Evolutionary conservation across 208 protist species (phyloP).

Genomic region (Herpetomonas tarakana): DNA sequence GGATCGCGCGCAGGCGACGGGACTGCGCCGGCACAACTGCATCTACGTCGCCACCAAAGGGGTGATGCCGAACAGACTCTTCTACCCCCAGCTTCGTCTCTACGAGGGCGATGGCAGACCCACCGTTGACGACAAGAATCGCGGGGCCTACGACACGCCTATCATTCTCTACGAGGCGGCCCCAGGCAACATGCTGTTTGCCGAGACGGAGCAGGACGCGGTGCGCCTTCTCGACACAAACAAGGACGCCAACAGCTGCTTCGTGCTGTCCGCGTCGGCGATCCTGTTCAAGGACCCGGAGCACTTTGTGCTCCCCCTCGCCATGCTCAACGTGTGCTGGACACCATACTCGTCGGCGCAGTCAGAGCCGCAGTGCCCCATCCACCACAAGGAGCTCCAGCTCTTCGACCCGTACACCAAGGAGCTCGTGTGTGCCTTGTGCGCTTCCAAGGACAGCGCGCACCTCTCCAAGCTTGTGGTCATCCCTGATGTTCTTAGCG

Average conservation of each 20-base stretch:
- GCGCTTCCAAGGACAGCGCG: slow-evolving; percentile 39
- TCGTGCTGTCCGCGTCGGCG: slow-evolving; percentile 54
- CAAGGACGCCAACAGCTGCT: slow-evolving; percentile 59
- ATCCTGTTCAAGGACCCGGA: slow-evolving; percentile 72
- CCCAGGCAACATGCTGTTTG: slow-evolving; percentile 86
- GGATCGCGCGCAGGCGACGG: slow-evolving; percentile 28
- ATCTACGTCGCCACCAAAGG: slow-evolving; percentile 86
- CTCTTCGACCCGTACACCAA: slow-evolving; percentile 78
- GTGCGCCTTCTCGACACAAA: slow-evolving; percentile 47
- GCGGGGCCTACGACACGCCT: slow-evolving; percentile 44
- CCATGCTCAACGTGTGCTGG: slow-evolving; percentile 70
- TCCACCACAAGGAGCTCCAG: slow-evolving; percentile 75
- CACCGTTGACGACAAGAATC: slow-evolving; percentile 1
- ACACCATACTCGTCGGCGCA: slow-evolving; percentile 53
- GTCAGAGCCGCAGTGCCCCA: slow-evolving; percentile 71
- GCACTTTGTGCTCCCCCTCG: slow-evolving; percentile 64
- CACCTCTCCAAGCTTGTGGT: slow-evolving; percentile 49
- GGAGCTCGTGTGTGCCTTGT: slow-evolving; percentile 77
- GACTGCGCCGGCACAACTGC: slow-evolving; percentile 52
- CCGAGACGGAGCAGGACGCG: slow-evolving; percentile 68
- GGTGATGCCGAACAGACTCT: slow-evolving; percentile 58
- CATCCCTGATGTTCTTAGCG: slow-evolving; percentile 72
- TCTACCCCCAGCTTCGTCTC: slow-evolving; percentile 78
- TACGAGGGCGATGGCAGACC: slow-evolving; percentile 36
- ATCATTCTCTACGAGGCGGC: slow-evolving; percentile 82